Evolutionary conservation across 1,139 yeast genomes (phyloP).

Genomic region (Pichia sp.): DNA sequence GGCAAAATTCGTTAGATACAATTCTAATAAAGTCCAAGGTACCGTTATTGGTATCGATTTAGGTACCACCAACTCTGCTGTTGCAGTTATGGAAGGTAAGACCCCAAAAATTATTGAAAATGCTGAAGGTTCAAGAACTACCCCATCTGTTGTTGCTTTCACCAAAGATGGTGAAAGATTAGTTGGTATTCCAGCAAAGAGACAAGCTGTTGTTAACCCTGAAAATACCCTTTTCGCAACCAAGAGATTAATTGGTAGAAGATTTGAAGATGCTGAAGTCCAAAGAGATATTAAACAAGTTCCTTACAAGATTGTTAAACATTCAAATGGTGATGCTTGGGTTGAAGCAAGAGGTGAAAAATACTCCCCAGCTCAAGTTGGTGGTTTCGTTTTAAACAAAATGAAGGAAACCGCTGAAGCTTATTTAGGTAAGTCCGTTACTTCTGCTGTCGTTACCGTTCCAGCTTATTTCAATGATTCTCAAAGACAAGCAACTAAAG

Average conservation of each 20-base stretch:
- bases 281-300: conserved; percentile 96
- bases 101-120: conserved; percentile 94
- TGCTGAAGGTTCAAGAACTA: conserved; percentile 98
- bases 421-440: conserved; percentile 75
- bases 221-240: conserved; percentile 97
- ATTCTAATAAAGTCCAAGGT: conserved; percentile 51
- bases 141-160: conserved; percentile 98
- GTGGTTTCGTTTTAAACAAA: conserved; percentile 94
- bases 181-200: conserved; percentile 98
- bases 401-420: conserved; percentile 97
- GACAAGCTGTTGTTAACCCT: conserved; percentile 98
- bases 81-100: conserved; percentile 97
- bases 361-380: conserved; percentile 95
- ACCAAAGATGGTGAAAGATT: conserved; percentile 93
- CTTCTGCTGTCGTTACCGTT: conserved; percentile 93
- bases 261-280: conserved; percentile 92
- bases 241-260: conserved; percentile 97
- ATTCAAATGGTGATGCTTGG: conserved; percentile 98
- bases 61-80: conserved; percentile 99
- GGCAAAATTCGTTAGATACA: conserved; percentile 38
- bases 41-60: conserved; percentile 96
- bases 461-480: conserved; percentile 98
- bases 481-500: conserved; percentile 98
- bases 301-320: conserved; percentile 95
- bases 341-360: conserved; percentile 91